phyloP scores from a whole-genome alignment of 257 asterid genomes.

The Gentiana straminea region DNA sequence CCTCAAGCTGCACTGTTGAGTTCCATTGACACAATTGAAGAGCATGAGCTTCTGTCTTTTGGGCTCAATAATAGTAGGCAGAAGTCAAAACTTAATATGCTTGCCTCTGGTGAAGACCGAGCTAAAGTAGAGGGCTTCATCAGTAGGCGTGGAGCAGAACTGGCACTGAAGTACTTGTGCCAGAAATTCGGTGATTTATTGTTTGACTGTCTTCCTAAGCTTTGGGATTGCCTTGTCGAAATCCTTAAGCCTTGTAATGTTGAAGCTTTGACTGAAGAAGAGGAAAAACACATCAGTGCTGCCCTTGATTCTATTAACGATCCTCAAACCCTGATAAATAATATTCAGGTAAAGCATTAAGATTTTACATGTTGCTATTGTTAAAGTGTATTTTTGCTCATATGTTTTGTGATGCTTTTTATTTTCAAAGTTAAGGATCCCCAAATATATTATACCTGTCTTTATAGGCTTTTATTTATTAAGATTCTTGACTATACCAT shows the following conservation, averaged over 20 bases:
- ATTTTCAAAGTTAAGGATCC: too few species aligned
- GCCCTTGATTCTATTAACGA: slow-evolving; percentile 56
- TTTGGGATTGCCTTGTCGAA: slow-evolving; percentile 96
- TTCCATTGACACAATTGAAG: slow-evolving; percentile 84
- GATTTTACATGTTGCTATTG: background rate
- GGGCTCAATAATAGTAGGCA: slow-evolving; percentile 50
- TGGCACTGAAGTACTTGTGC: slow-evolving; percentile 82
- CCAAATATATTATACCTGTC: too few species aligned
- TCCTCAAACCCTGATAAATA: slow-evolving; percentile 81
- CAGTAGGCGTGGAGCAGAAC: slow-evolving; percentile 96
- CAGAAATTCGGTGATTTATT: slow-evolving; percentile 67
- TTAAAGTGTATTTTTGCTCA: background rate
- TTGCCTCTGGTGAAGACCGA: slow-evolving; percentile 79
- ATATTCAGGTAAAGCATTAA: slow-evolving; percentile 67
- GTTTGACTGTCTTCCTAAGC: slow-evolving; percentile 81
- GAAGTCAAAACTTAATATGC: slow-evolving; percentile 58
- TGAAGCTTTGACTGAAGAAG: slow-evolving; percentile 47
- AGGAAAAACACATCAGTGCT: slow-evolving; percentile 55
- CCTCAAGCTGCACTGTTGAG: slow-evolving; percentile 83
- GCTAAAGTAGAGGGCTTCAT: slow-evolving; percentile 77
- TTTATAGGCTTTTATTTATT: too few species aligned
- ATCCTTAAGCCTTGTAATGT: slow-evolving; percentile 71
- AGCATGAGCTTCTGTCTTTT: slow-evolving; percentile 69
- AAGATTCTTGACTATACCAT: too few species aligned
- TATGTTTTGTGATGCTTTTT: background rate